phyloP scores from a whole-genome alignment of 1,284 basidiomycete genomes.

The Trichosporon coremiiforme region DNA sequence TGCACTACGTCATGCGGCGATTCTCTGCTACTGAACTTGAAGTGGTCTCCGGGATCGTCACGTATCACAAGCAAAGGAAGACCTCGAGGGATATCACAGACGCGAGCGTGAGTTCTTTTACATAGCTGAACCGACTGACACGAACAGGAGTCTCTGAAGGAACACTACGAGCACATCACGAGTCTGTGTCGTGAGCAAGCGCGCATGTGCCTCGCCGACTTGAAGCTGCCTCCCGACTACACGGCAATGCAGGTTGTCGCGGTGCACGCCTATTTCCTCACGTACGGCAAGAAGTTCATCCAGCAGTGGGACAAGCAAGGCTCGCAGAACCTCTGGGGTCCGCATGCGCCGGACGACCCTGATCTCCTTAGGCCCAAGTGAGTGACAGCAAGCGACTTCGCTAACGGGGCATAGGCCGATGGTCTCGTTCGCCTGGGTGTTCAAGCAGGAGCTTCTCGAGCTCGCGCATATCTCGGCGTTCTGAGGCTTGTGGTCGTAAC shows the following conservation, averaged over 20 bases:
- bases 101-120: neutral
- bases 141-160: conserved; percentile 45
- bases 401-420: conserved; percentile 40
- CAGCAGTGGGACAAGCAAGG: conserved; percentile 39
- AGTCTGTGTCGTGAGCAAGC: conserved; percentile 32
- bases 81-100: conserved; percentile 37
- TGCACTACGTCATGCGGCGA: conserved; percentile 47
- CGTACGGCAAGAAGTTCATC: conserved; percentile 42
- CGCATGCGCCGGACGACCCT: conserved; percentile 26
- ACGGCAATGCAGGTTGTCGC: conserved; percentile 40
- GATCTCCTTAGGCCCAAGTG: conserved; percentile 35
- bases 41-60: conserved; percentile 44
- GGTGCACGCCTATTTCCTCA: conserved; percentile 46
- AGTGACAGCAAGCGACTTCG: conserved; percentile 11
- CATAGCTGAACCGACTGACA: neutral
- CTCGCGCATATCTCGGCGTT: conserved; percentile 25
- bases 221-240: conserved; percentile 21
- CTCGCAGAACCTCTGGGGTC: conserved; percentile 19
- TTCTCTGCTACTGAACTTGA: conserved; percentile 48
- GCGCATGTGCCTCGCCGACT: conserved; percentile 16
- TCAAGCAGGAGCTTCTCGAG: conserved; percentile 45
- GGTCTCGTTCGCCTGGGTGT: conserved; percentile 53
- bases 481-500: neutral
- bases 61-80: conserved; percentile 45
- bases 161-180: conserved; percentile 37